These are phyloP conservation scores for Mortierella sp. DNA, from an alignment of 371 early-diverging fungal species.

Conservation along the genomic window DNA sequence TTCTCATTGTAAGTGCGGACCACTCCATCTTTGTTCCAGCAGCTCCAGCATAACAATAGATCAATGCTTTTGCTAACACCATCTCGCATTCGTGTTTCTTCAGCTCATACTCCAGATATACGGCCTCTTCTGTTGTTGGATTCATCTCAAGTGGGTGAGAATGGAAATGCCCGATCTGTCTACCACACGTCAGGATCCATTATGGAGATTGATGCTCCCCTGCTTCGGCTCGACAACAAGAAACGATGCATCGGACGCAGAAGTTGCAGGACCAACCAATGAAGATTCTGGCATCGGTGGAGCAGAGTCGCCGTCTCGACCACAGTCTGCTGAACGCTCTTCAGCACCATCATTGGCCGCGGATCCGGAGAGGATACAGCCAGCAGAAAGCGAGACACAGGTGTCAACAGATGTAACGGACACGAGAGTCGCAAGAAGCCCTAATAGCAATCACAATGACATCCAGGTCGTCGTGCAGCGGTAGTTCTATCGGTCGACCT, in stretches of 20 bases:
- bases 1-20: conserved; percentile 25
- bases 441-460: background rate
- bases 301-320: background rate
- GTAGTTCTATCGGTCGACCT: background rate
- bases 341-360: background rate
- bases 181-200: conserved; percentile 8
- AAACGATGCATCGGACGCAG: background rate
- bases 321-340: too few species aligned
- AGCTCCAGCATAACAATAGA: background rate
- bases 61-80: background rate
- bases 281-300: background rate
- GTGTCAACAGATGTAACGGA: background rate
- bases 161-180: conserved; percentile 39
- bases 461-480: background rate
- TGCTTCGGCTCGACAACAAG: background rate
- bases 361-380: background rate
- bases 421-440: too few species aligned
- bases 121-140: conserved; percentile 43
- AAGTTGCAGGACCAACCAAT: background rate
- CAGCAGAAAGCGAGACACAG: background rate
- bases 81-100: too few species aligned
- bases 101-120: conserved; percentile 37
- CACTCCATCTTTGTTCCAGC: too few species aligned
- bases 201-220: conserved; percentile 35
- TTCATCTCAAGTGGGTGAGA: conserved; percentile 37